These are phyloP conservation scores for Trametes punicea DNA, from an alignment of 768 basidiomycete species.

Conservation along the genomic window DNA sequence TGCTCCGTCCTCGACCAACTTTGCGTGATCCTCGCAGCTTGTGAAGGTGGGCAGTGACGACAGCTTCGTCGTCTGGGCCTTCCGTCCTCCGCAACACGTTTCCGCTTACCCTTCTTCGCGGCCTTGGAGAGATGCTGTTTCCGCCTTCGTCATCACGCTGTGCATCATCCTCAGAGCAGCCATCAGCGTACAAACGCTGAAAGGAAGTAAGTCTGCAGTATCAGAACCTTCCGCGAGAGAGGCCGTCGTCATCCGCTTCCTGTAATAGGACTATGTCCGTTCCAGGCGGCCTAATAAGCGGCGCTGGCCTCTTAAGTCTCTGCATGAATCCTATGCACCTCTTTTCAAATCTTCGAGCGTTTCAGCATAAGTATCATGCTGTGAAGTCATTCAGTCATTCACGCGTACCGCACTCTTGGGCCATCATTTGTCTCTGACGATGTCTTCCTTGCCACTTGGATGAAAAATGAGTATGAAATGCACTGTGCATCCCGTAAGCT, in stretches of 20 bases:
- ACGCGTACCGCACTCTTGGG: too few relatives aligned
- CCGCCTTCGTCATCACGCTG: conserved; percentile 48
- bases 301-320: too few relatives aligned
- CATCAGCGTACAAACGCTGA: conserved; percentile 55
- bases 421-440: too few relatives aligned
- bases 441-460: too few relatives aligned
- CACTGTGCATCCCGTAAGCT: too few relatives aligned
- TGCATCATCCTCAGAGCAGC: conserved; percentile 34
- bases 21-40: conserved; percentile 82
- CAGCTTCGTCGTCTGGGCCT: conserved; percentile 63
- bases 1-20: conserved; percentile 75
- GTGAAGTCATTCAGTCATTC: too few relatives aligned
- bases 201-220: conserved; percentile 62
- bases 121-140: conserved; percentile 43
- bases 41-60: conserved; percentile 75
- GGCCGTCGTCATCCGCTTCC: conserved; percentile 42
- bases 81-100: conserved; percentile 36
- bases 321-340: too few relatives aligned
- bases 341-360: too few relatives aligned
- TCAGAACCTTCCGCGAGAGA: conserved; percentile 66
- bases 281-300: too few relatives aligned
- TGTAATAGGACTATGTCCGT: too few relatives aligned
- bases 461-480: too few relatives aligned
- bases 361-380: too few relatives aligned
- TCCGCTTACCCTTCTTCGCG: conserved; percentile 41